Percentiles rank a stretch among this genome's conserved stretches.
Conservation (phyloP, 2,329 filamentous ascomycete genomes). For the Furcasterigmium sp. region DNA sequence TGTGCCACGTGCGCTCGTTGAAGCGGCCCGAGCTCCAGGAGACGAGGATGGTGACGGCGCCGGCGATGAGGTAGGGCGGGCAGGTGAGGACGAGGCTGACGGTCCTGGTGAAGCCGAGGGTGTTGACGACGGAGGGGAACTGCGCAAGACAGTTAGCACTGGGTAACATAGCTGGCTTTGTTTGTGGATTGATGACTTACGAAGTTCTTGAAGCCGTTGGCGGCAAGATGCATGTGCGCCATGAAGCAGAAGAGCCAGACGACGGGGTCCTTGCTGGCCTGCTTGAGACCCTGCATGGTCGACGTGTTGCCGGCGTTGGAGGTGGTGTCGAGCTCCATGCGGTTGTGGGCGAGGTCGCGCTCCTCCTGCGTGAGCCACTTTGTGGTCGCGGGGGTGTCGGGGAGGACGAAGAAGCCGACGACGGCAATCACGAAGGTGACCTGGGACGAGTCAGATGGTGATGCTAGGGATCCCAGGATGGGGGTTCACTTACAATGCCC, state of each 20-base stretch:
- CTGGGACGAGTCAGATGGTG: too few relatives aligned
- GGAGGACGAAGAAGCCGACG: constrained; percentile 13
- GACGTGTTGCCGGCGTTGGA: constrained; percentile 16
- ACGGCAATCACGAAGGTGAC: constrained; percentile 21
- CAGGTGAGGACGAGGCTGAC: constrained; percentile 43
- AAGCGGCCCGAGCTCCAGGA: constrained; percentile 29
- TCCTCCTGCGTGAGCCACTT: constrained; percentile 16
- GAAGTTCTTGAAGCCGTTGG: constrained; percentile 37
- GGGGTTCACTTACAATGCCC: too few relatives aligned
- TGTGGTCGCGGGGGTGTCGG: constrained; percentile 15
- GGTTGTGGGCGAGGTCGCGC: constrained; percentile 13
- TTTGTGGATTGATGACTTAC: constrained; percentile 13
- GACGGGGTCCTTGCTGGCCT: constrained; percentile 33
- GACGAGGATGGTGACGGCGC: constrained; percentile 15
- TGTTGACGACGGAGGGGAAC: constrained; percentile 37
- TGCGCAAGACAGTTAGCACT: too few relatives aligned
- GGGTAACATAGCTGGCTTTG: neutral
- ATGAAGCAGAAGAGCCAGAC: constrained; percentile 42
- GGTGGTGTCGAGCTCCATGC: constrained; percentile 18
- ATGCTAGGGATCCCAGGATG: too few relatives aligned
- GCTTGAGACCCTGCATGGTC: constrained; percentile 19
- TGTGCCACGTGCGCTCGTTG: constrained; percentile 38
- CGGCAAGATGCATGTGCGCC: constrained; percentile 44
- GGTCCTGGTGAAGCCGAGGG: constrained; percentile 39
- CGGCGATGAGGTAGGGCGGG: constrained; percentile 24